Conservation (phyloP, 192 early-diverging fungal genomes). For the Chytriomyces hyalinus region DNA sequence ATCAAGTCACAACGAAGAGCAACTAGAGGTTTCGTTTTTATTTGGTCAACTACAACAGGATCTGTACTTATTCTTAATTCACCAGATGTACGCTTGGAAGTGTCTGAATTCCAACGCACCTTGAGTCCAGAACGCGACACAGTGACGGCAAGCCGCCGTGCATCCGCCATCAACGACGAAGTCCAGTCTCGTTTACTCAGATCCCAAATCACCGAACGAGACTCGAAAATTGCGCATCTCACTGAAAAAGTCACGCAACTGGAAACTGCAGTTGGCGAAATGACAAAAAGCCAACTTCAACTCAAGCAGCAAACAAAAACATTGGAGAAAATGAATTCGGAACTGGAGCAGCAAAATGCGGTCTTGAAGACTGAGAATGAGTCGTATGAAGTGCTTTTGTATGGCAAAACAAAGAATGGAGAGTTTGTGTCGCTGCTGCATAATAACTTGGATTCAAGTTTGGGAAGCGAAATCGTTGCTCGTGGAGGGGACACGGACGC, state of each 20-base stretch:
- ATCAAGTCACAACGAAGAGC: slow-evolving; percentile 3
- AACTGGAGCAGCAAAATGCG: slow-evolving; percentile 17
- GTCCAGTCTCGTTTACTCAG: neutral
- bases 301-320: neutral
- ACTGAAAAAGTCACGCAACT: neutral
- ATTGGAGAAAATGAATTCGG: neutral
- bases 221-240: neutral
- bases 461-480: slow-evolving; percentile 1
- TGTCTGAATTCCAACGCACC: neutral
- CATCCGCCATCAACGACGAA: slow-evolving; percentile 13
- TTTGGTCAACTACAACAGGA: neutral
- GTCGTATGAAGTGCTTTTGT: neutral
- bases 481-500: neutral
- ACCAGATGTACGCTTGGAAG: neutral
- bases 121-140: neutral
- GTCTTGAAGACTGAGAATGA: neutral
- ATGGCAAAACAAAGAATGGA: slow-evolving; percentile 3
- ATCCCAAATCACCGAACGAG: slow-evolving; percentile 16
- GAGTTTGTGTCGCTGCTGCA: neutral
- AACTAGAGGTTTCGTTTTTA: neutral
- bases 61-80: neutral
- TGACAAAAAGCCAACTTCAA: neutral
- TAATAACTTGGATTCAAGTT: neutral
- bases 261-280: neutral
- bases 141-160: neutral